Percentiles rank a stretch among this genome's conserved stretches.
Evolutionary conservation across 139 green algal species (phyloP).

Genomic region (Micromonas pusilla): DNA sequence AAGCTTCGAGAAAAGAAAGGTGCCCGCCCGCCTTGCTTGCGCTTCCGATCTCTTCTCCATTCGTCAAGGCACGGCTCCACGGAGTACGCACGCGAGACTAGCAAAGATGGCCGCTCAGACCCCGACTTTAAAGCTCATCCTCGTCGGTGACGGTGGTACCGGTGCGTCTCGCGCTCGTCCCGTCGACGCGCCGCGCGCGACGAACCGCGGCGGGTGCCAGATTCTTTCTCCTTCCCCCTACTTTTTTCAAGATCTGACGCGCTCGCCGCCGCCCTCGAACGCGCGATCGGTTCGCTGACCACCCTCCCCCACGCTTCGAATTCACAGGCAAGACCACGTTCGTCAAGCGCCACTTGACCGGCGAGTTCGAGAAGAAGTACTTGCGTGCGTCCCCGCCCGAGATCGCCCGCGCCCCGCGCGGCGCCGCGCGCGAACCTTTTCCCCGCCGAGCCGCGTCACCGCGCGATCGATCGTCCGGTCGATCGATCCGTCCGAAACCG

Average conservation of each 20-base stretch:
- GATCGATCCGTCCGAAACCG: neutral
- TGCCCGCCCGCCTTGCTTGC: neutral
- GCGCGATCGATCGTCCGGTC: too few species aligned
- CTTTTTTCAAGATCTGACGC: too few species aligned
- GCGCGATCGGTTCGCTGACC: too few species aligned
- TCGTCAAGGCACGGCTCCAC: too few species aligned
- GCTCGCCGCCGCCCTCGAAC: too few species aligned
- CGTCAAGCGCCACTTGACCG: constrained; percentile 96
- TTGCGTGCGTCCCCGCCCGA: constrained; percentile 52
- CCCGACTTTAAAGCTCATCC: constrained; percentile 93
- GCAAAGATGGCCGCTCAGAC: constrained; percentile 34
- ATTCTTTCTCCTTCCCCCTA: too few species aligned
- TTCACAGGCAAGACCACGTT: constrained; percentile 58
- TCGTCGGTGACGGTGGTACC: constrained; percentile 95
- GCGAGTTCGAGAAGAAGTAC: constrained; percentile 99
- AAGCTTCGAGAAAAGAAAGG: neutral
- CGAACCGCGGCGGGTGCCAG: too few species aligned
- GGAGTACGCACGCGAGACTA: too few species aligned
- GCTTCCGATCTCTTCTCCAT: neutral
- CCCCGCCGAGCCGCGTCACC: neutral
- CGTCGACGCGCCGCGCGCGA: neutral
- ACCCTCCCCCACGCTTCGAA: neutral
- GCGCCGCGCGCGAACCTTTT: neutral
- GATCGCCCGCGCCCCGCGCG: too few species aligned
- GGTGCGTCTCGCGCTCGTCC: constrained; percentile 44